Evolutionary conservation across 345 rosid species (phyloP).

Genomic region (Diplotaxis tenuifolia): DNA sequence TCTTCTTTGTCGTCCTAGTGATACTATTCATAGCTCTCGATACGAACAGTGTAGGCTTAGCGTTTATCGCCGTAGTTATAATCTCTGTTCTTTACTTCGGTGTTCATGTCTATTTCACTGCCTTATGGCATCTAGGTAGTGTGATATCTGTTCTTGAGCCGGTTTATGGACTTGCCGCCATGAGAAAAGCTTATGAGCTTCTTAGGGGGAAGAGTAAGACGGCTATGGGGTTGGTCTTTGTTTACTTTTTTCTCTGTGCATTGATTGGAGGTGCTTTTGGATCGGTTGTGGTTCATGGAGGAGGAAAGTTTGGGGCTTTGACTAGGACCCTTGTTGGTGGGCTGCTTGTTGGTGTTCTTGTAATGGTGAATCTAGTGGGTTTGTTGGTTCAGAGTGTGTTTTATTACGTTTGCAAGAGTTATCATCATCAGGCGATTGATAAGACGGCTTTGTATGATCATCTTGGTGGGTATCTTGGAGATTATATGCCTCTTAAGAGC

Average conservation of each 20-base stretch:
- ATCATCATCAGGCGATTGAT: constrained; percentile 86
- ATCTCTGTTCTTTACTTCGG: constrained; percentile 58
- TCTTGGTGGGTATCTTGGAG: constrained; percentile 97
- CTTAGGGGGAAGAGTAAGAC: constrained; percentile 62
- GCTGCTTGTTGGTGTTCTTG: constrained; percentile 76
- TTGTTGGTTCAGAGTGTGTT: constrained; percentile 92
- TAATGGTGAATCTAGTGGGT: constrained; percentile 88
- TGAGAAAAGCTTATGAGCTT: constrained; percentile 87
- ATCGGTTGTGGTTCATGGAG: constrained; percentile 79
- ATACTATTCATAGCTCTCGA: constrained; percentile 60
- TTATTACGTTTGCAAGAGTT: constrained; percentile 91
- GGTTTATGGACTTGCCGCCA: constrained; percentile 73
- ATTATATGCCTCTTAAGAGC: constrained; percentile 92
- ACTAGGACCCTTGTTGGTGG: constrained; percentile 77
- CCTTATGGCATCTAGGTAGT: constrained; percentile 95
- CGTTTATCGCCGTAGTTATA: constrained; percentile 41
- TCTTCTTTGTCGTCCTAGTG: constrained; percentile 53
- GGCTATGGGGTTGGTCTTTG: constrained; percentile 68
- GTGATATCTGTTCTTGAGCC: constrained; percentile 95
- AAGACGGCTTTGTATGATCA: constrained; percentile 80
- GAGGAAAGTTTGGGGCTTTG: constrained; percentile 57
- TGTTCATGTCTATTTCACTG: constrained; percentile 91
- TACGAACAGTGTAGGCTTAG: constrained; percentile 42
- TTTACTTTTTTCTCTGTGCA: constrained; percentile 54
- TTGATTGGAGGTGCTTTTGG: constrained; percentile 48